phyloP scores from a whole-genome alignment of 441 rosid species.

The Bocquillonia castaneifolia region DNA sequence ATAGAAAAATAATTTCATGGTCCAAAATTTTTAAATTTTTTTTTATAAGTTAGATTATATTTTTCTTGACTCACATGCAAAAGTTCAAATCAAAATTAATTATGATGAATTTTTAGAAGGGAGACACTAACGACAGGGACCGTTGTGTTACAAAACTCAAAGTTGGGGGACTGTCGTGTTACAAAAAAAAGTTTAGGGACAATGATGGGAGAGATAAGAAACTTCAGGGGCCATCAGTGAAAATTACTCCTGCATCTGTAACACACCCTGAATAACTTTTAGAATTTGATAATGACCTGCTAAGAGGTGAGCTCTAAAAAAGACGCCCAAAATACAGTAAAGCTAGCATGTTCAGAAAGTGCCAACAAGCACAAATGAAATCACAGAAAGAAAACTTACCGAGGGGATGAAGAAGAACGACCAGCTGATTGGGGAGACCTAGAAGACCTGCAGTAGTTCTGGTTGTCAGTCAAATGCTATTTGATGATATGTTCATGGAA shows the following conservation, averaged over 20 bases:
- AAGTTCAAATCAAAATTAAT: no score
- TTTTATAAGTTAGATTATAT: no score
- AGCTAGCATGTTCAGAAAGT: constrained; percentile 1
- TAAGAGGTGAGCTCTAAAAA: constrained; percentile 47
- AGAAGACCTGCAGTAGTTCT: constrained; percentile 34
- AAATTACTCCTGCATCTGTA: no score
- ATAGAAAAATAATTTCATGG: no score
- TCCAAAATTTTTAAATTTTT: no score
- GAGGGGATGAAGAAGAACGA: constrained; percentile 32
- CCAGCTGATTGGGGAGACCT: constrained; percentile 34
- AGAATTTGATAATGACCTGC: constrained; percentile 55
- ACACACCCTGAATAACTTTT: constrained; percentile 60
- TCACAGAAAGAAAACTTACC: constrained; percentile 30
- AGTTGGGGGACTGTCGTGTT: no score
- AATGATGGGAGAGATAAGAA: constrained; percentile 1
- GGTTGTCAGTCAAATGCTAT: neutral
- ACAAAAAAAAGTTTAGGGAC: neutral
- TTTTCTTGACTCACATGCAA: no score
- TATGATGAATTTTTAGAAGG: no score
- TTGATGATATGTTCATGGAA: neutral
- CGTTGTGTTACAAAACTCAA: no score
- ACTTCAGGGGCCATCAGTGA: no score
- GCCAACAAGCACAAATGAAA: constrained; percentile 3
- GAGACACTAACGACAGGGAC: no score
- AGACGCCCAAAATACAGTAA: constrained; percentile 15